Percentiles rank a stretch among this genome's conserved stretches.
Evolutionary conservation across 78 protist genomes (phyloP).

Genomic region (Isochrysis galbana): DNA sequence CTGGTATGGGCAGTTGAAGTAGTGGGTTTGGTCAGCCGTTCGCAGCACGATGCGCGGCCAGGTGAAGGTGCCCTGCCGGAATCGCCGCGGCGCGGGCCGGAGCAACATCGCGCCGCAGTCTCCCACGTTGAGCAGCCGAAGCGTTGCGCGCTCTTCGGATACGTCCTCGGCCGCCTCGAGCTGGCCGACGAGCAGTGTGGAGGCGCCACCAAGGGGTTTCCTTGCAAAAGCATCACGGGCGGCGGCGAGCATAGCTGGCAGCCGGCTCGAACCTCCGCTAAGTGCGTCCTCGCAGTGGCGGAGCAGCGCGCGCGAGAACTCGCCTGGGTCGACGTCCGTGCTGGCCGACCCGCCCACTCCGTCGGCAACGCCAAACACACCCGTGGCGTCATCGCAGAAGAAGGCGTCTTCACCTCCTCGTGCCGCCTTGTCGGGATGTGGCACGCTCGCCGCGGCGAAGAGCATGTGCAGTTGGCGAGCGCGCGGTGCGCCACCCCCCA

Average conservation of each 20-base stretch:
- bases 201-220: neutral
- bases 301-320: neutral
- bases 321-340: neutral
- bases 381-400: neutral
- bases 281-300: neutral
- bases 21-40: neutral
- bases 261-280: neutral
- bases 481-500: too few species aligned
- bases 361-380: neutral
- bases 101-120: neutral
- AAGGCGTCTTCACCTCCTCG: neutral
- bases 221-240: neutral
- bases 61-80: neutral
- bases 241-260: neutral
- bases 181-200: neutral
- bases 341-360: slow-evolving; percentile 2
- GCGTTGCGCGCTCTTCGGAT: neutral
- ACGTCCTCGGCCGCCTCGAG: too few species aligned
- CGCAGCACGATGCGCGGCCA: neutral
- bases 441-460: neutral
- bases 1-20: slow-evolving; percentile 15
- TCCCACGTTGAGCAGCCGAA: neutral
- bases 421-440: neutral
- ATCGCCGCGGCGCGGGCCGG: neutral
- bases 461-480: neutral